These are phyloP conservation scores for Neofusicoccum sp. DNA, from an alignment of 2,329 filamentous ascomycete species.

Conservation along the genomic window DNA sequence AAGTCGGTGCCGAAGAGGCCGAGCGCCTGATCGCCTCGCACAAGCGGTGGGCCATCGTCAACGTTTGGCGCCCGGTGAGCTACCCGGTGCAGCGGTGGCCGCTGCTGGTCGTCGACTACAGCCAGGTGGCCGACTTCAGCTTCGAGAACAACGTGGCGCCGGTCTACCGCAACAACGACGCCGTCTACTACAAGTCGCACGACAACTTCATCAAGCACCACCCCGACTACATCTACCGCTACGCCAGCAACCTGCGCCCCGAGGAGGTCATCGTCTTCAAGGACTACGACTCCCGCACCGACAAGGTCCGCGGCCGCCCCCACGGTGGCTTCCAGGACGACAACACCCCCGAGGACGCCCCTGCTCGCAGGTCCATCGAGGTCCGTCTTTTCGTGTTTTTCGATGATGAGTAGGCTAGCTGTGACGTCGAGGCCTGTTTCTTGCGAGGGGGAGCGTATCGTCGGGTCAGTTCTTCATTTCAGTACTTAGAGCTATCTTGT, in stretches of 20 bases:
- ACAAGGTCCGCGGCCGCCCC: not conserved
- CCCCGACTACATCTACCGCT: constrained; percentile 3
- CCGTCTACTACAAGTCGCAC: not conserved
- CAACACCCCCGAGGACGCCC: not conserved
- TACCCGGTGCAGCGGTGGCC: not conserved
- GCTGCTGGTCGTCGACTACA: not conserved
- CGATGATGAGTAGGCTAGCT: no score
- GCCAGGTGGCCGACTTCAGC: not conserved
- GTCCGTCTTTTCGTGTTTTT: not conserved
- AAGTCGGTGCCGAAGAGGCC: not conserved
- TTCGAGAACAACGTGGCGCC: not conserved
- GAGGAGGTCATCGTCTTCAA: not conserved
- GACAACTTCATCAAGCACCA: constrained; percentile 3
- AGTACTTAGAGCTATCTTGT: no score
- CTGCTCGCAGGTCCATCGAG: not conserved
- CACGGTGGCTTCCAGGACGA: not conserved
- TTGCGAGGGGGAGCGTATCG: no score
- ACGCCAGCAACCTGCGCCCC: not conserved
- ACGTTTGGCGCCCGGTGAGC: not conserved
- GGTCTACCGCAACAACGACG: not conserved
- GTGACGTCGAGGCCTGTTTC: no score
- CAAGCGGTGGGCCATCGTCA: not conserved
- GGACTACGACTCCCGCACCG: not conserved
- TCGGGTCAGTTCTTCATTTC: no score
- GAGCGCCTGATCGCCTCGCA: not conserved